Conservation (phyloP, 1,284 basidiomycete species). For the Malassezia vespertilionis region DNA sequence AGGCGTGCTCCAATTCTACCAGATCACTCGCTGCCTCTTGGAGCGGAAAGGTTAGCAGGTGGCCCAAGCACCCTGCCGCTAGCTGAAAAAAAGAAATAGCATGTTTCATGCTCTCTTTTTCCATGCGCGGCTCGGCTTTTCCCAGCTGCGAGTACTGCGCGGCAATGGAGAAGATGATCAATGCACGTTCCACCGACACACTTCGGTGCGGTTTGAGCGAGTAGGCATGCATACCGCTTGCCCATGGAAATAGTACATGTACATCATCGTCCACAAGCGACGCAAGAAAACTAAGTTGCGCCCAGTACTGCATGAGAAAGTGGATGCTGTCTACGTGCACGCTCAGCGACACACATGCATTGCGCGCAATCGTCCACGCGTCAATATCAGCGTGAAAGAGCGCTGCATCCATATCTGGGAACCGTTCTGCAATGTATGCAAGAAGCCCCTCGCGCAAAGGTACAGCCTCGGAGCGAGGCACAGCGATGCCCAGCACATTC, state of each 20-base stretch:
- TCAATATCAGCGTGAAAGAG: conserved; percentile 72
- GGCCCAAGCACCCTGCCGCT: conserved; percentile 29
- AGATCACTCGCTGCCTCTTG: conserved; percentile 4
- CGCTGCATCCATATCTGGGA: conserved; percentile 71
- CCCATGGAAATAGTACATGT: conserved; percentile 28
- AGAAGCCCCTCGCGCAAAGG: conserved; percentile 51
- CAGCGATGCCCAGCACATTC: conserved; percentile 36
- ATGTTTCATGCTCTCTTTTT: conserved; percentile 38
- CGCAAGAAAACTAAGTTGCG: conserved; percentile 8
- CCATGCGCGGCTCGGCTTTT: conserved; percentile 23
- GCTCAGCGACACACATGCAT: conserved; percentile 53
- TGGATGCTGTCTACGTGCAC: conserved; percentile 35
- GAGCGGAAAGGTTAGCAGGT: conserved; percentile 22
- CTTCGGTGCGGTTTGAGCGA: not conserved
- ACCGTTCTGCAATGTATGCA: conserved; percentile 59
- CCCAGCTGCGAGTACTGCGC: conserved; percentile 30
- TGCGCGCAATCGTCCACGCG: conserved; percentile 61
- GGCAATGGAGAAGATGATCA: conserved; percentile 28
- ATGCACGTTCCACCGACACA: conserved; percentile 23
- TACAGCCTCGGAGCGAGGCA: conserved; percentile 21
- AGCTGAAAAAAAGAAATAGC: conserved; percentile 34
- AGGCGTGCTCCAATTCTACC: conserved; percentile 51
- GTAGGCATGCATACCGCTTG: not conserved
- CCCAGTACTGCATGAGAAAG: not conserved
- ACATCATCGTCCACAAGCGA: not conserved